Conservation (phyloP, 129 eudicot genomes). For the Ambrosia trifida region DNA sequence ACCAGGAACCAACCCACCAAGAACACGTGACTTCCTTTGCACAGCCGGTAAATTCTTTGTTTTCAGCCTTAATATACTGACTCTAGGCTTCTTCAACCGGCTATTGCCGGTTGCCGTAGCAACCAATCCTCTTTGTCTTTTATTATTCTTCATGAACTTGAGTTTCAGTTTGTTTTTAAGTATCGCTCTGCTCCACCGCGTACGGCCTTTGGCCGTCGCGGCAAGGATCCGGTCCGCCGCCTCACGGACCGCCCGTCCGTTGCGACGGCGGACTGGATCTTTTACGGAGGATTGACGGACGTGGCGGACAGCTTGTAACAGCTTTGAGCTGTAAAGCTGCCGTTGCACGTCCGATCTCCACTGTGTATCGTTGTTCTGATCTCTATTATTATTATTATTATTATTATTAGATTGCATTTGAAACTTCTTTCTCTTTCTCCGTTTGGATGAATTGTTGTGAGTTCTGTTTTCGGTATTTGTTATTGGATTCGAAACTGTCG, state of each 20-base stretch:
- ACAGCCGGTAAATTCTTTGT: constrained; percentile 62
- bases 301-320: constrained; percentile 72
- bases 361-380: constrained; percentile 26
- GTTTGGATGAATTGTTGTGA: constrained; percentile 50
- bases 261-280: constrained; percentile 29
- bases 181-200: constrained; percentile 94
- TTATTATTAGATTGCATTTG: constrained; percentile 22
- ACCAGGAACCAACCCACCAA: constrained; percentile 82
- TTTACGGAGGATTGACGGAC: constrained; percentile 41
- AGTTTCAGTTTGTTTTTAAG: constrained; percentile 67
- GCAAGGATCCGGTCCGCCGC: constrained; percentile 80
- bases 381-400: not conserved
- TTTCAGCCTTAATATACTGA: constrained; percentile 54
- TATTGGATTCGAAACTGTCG: constrained; percentile 55
- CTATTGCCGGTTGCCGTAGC: constrained; percentile 36
- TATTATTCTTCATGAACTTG: constrained; percentile 58
- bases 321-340: constrained; percentile 70
- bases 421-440: constrained; percentile 52
- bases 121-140: constrained; percentile 48
- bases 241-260: constrained; percentile 65
- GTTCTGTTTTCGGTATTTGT: constrained; percentile 51
- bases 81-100: constrained; percentile 64
- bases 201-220: constrained; percentile 69
- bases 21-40: constrained; percentile 67
- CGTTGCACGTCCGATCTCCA: constrained; percentile 85